Base-by-base conservation (phyloP, 352 stramenopile species). In the Pythium plurisporium region DNA sequence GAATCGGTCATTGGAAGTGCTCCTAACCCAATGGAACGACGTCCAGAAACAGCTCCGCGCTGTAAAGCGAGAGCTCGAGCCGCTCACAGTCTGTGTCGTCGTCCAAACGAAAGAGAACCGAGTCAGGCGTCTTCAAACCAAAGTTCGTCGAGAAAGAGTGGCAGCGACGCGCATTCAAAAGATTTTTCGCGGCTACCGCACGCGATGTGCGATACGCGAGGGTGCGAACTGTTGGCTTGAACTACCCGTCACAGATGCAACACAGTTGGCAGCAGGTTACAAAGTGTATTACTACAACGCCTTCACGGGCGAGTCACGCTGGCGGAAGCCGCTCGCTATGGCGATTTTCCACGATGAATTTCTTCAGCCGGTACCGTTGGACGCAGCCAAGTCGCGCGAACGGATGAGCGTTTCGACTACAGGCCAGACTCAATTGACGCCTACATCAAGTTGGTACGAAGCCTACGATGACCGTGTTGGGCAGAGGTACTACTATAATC, bases 221-320 rank as follows among this genome's bases (percentile, higher is more conserved):
- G 86, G 82, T 23, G 76, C 69, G 2, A 91, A 91, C 44, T 90
- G 83, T 60, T 96, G 86, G 86, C 67, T 93, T 42, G 51, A 82
- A 52, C 59, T 86, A 30, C 59, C 59, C 27, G 69, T 79, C 22
- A 58, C 47, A 7, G 56, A 64, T 14, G 37, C 37, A 7, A n/a
- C 30, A 5, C 46, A 51, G 14, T 20, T 45, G 0, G 66, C 63
- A 1, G 56, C 62, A n/a, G 46, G 56, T 5, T 40, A 38, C 31
- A 41, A 45, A 8, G 46, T 55, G 31, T 94, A 92, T 67, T 96
- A 85, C 64, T 94, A 89, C 72, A 95, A 96, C 36, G 75, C 76
- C n/a, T 69, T 89, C 41, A 87, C 77, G 4, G 79, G 87, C 6
- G 81, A 81, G 37, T 82, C 75, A 20, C 74, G 81, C 22, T 82